phyloP scores from a whole-genome alignment of 768 basidiomycete genomes.

The Boletus rubroflammeus region DNA sequence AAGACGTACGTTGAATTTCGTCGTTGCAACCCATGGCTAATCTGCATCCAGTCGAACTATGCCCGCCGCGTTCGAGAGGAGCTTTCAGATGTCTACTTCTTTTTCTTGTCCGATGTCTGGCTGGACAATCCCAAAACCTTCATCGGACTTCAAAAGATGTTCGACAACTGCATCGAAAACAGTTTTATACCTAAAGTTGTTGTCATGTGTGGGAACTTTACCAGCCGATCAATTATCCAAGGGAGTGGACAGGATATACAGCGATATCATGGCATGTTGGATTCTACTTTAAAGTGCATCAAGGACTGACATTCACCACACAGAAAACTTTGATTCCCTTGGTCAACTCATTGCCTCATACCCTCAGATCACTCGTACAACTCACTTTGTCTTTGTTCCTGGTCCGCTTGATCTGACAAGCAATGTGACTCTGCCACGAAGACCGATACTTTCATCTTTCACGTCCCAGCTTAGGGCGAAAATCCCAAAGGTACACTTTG shows the following conservation, averaged over 20 bases:
- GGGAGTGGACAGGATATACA: constrained; percentile 77
- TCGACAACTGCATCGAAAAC: constrained; percentile 86
- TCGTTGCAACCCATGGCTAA: not conserved
- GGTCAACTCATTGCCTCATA: constrained; percentile 84
- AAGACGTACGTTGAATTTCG: constrained; percentile 63
- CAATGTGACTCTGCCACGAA: constrained; percentile 77
- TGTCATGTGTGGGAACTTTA: constrained; percentile 94
- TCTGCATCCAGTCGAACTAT: constrained; percentile 51
- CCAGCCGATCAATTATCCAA: constrained; percentile 73
- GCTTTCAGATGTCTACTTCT: constrained; percentile 76
- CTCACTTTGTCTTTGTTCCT: constrained; percentile 93
- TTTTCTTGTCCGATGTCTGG: constrained; percentile 95
- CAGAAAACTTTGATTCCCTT: constrained; percentile 84
- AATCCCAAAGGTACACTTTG: constrained; percentile 79
- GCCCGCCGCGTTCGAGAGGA: constrained; percentile 62
- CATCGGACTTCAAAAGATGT: constrained; percentile 74
- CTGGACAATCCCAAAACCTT: constrained; percentile 86
- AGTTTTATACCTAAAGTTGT: constrained; percentile 86
- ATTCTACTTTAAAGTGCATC: not conserved
- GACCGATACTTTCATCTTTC: constrained; percentile 74
- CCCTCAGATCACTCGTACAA: constrained; percentile 67
- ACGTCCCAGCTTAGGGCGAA: constrained; percentile 63
- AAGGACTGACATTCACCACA: constrained; percentile 1
- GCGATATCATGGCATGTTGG: constrained; percentile 71
- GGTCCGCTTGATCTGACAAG: constrained; percentile 88